Base-by-base conservation (phyloP, 176 grass and related monocot species). In the Canna indica region DNA sequence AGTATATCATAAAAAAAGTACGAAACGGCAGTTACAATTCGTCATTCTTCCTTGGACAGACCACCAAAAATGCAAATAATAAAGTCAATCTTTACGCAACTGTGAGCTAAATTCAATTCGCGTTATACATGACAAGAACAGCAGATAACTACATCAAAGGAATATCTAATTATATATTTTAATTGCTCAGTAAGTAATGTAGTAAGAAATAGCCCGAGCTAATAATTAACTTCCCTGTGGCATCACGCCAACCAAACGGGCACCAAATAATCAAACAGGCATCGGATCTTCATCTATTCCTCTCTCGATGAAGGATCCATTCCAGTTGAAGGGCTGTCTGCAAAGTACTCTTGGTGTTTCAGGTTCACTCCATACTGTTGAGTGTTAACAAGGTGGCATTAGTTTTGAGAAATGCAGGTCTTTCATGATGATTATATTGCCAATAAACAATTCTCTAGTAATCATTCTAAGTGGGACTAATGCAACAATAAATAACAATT, bases 291-390 rank as follows among this genome's bases (percentile, higher is more conserved):
- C 69, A 48, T 17, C 59, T 91, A 85, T 61, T 92, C 89, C 74
- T 92, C 89, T 67, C 88, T 87, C 66, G 83, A 76, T 7, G 79
- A 67, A 82, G 89, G 89, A 64, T 88, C 78, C 85, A 89, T 79
- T 69, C 89, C 89, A 35, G 86, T 82, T 59, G 84, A 93, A 28
- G 84, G 89, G 84, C 69, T 87, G 79, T 93, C 84, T 20, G 89
- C 86, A 7, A 99, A 93, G 67, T 93, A 99, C 59, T 99, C 89
- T 0, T 88, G 82, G 69, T 93, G 94, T 77, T 90, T 93, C 76
- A 99, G 80, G 84, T 93, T 99, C 78, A 99, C 86, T 75, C 89
- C 94, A 60, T 99, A 83, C 89, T 99, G 82, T 59, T 32, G 12
- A 70, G 44, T 11, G 25, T 26, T 32, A 48, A 22, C 5, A 47